These are phyloP conservation scores for Paraglomus occultum DNA, from an alignment of 192 early-diverging fungal species.

Conservation along the genomic window DNA sequence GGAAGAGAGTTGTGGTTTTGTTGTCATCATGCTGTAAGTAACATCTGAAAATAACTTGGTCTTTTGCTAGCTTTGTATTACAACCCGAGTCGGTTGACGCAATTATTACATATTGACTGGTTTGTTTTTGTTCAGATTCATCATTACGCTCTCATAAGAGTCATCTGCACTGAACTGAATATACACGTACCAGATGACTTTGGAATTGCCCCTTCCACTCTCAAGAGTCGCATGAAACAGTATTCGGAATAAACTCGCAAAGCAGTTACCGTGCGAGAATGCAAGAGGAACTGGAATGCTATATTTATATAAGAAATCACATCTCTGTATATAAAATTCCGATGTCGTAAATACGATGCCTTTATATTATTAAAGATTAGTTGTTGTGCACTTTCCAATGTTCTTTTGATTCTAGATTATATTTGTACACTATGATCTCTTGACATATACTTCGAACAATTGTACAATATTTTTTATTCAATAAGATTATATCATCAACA, in stretches of 20 bases:
- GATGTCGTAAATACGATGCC: too few relatives aligned
- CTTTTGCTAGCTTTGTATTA: neutral
- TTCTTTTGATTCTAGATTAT: too few relatives aligned
- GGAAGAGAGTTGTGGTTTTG: conserved; percentile 61
- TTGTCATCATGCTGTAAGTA: conserved; percentile 56
- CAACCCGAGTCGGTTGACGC: neutral
- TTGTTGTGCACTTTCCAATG: too few relatives aligned
- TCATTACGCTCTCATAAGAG: conserved; percentile 59
- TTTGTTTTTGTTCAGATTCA: conserved; percentile 42
- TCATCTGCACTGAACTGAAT: conserved; percentile 52
- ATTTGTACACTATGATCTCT: too few relatives aligned
- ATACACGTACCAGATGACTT: conserved; percentile 43
- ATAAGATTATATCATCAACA: too few relatives aligned
- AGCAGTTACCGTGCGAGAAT: neutral
- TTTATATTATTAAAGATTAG: too few relatives aligned
- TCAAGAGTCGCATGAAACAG: conserved; percentile 33
- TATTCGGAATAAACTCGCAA: conserved; percentile 33
- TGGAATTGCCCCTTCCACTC: conserved; percentile 54
- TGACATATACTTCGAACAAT: too few relatives aligned
- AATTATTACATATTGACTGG: neutral
- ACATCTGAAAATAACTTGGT: neutral
- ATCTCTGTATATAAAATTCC: too few relatives aligned
- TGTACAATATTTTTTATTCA: too few relatives aligned
- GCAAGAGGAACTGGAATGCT: conserved; percentile 30
- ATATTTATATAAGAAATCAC: too few relatives aligned